These are phyloP conservation scores for Podaxis sp. DNA, from an alignment of 768 basidiomycete genomes.

Conservation along the genomic window DNA sequence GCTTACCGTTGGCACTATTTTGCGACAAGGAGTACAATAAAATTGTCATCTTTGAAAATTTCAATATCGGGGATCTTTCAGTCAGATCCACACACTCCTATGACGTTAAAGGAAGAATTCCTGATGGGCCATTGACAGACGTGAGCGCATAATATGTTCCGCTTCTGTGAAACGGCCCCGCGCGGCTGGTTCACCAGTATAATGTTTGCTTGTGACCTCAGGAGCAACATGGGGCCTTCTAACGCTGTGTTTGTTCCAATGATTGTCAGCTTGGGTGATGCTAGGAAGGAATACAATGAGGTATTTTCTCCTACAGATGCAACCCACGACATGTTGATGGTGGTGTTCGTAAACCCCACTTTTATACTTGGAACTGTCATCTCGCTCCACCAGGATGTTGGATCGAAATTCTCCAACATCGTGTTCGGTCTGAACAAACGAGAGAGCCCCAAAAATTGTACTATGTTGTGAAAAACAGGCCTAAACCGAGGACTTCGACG, in stretches of 20 bases:
- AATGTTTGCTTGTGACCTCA: not conserved
- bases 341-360: not conserved
- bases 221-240: not conserved
- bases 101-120: not conserved
- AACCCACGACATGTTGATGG: not conserved
- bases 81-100: not conserved
- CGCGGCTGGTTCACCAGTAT: not conserved
- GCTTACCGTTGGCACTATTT: not conserved
- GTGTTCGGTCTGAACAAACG: not conserved
- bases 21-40: not conserved
- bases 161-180: not conserved
- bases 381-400: constrained; percentile 7
- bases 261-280: not conserved
- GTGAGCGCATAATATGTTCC: not conserved
- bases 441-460: not conserved
- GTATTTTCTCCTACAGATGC: constrained; percentile 4
- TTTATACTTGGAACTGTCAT: constrained; percentile 5
- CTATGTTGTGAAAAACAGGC: not conserved
- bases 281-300: constrained; percentile 18
- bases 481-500: not conserved
- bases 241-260: not conserved
- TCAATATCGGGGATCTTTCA: not conserved
- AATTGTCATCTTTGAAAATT: not conserved
- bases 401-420: too few relatives aligned
- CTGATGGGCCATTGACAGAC: not conserved